These are phyloP conservation scores for Phalaenopsis hybrid DNA, from an alignment of 116 monocot species.

Conservation along the genomic window DNA sequence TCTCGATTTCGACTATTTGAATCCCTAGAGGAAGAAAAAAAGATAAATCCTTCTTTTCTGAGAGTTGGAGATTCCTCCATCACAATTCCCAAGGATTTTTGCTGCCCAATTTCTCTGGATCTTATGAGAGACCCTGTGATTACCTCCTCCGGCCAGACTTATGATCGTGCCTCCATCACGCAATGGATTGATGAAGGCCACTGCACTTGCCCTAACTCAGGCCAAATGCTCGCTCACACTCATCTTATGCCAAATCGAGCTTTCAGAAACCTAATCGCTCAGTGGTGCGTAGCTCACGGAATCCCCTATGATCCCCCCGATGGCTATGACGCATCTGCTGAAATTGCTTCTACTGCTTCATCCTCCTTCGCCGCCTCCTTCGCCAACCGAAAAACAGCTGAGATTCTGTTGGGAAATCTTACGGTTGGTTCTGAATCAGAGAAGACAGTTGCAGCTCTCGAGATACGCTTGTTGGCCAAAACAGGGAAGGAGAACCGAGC, in stretches of 20 bases:
- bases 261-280: constrained; percentile 54
- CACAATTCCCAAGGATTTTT: constrained; percentile 70
- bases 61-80: constrained; percentile 24
- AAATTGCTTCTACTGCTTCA: constrained; percentile 14
- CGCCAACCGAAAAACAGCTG: constrained; percentile 46
- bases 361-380: constrained; percentile 41
- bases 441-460: constrained; percentile 44
- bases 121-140: constrained; percentile 81
- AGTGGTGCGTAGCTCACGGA: constrained; percentile 56
- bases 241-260: constrained; percentile 57
- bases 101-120: constrained; percentile 82
- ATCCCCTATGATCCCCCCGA: constrained; percentile 46
- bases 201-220: constrained; percentile 53
- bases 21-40: constrained; percentile 12
- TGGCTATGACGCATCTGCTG: constrained; percentile 15
- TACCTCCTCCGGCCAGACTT: constrained; percentile 78
- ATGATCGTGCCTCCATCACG: constrained; percentile 67
- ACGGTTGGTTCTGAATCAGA: constrained; percentile 23
- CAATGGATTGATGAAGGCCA: constrained; percentile 68
- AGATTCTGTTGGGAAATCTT: constrained; percentile 44
- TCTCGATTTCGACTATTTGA: constrained; percentile 63
- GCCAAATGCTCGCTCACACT: constrained; percentile 38
- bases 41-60: constrained; percentile 1
- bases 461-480: constrained; percentile 78
- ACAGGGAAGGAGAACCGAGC: constrained; percentile 64